Conservation (phyloP, 805 yeast genomes). For the Candida ortonii region DNA sequence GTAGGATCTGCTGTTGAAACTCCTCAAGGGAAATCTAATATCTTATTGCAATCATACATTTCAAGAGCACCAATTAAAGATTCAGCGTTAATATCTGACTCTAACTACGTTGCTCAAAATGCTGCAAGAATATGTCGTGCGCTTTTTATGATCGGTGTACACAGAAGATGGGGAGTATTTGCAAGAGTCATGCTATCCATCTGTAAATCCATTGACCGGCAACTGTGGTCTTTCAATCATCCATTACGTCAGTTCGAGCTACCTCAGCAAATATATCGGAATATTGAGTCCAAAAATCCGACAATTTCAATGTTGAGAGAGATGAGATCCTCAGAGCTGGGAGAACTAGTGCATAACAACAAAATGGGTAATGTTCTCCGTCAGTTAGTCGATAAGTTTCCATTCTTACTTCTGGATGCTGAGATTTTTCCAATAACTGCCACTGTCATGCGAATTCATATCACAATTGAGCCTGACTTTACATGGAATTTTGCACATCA, state of each 20-base stretch:
- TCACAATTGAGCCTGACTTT: conserved; percentile 70
- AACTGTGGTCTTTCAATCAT: conserved; percentile 88
- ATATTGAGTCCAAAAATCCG: conserved; percentile 61
- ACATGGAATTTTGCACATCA: conserved; percentile 80
- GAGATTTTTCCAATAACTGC: conserved; percentile 87
- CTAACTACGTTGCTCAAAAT: conserved; percentile 93
- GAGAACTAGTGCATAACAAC: conserved; percentile 83
- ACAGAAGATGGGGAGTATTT: conserved; percentile 87
- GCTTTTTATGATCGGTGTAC: conserved; percentile 77
- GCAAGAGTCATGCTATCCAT: conserved; percentile 71
- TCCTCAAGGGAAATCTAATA: conserved; percentile 82
- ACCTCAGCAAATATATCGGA: conserved; percentile 61
- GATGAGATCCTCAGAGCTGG: conserved; percentile 71
- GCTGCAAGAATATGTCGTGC: conserved; percentile 93
- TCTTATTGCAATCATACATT: conserved; percentile 82
- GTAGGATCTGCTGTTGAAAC: conserved; percentile 73
- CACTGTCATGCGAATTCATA: conserved; percentile 79
- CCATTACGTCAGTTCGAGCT: conserved; percentile 86
- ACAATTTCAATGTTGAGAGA: conserved; percentile 71
- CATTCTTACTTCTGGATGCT: conserved; percentile 68
- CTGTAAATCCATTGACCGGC: conserved; percentile 81
- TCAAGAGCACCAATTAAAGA: conserved; percentile 72
- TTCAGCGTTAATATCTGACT: conserved; percentile 80
- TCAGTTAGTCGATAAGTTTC: conserved; percentile 66
- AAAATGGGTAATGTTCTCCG: conserved; percentile 67